Base-by-base conservation (phyloP, 306 rosid genomes). In the Arachis stenosperma region DNA sequence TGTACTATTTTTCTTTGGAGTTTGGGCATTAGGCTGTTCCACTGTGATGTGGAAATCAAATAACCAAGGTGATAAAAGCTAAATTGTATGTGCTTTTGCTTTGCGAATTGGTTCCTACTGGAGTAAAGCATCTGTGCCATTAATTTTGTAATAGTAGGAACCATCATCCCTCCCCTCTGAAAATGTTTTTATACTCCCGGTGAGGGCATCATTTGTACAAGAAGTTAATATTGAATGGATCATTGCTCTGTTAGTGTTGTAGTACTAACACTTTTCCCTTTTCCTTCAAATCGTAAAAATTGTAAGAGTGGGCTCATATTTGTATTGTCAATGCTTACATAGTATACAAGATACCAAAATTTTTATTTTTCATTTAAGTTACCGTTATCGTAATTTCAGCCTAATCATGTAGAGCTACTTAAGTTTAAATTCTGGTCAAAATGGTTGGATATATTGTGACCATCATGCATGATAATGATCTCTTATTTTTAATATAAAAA, bases 61-160 rank as follows among this genome's bases (percentile, higher is more conserved):
- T 85, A 86, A 72, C 80, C 85, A 86, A 78, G 79, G 46, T 86
- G 84, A 80, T 73, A 61, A 73, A 58, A 48, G 61, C 70, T 41
- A 53, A 54, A 44, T 60, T 36, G 8, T 0, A 37, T 40, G 44
- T 41, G 53, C 8, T 46, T 46, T 64, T 9, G 46, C 69, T 66
- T 46, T n/a, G 17, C 37, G 13, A 58, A 52, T 63, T 75, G 48
- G 61, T 64, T 12, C 22, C 2, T 6, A 46, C 75, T 22, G 56
- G 61, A 55, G 74, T 40, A 9, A 7, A 71, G 61, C 65, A 29
- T 60, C 46, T 9, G 30, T 73, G 73, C 69, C 65, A 12, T 47
- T 73, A 30, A 71, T 62, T 6, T 52, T 52, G 22, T n/a, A 52
- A 53, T 39, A 10, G 65, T 13, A 48, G 55, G 47, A 6, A 17